Evolutionary conservation across 2,329 filamentous ascomycete species (phyloP), one percentile per base, ranked within the genome.

Genomic region (Ophiosphaerella herpotricha): DNA sequence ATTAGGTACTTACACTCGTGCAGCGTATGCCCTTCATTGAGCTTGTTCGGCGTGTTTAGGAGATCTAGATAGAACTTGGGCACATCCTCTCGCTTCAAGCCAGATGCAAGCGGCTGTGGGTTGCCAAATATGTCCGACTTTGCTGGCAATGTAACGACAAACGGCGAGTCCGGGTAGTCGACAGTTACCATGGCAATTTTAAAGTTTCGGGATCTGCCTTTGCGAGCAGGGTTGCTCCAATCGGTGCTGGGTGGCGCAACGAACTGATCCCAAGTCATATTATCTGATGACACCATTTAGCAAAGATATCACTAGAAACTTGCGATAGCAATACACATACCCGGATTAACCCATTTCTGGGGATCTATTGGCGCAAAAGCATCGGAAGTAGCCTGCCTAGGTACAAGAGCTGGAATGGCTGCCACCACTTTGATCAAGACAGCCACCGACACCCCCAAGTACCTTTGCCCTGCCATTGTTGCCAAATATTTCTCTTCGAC

Each of bases 171-270:
- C 0, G 75, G 64, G 55, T 82, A 83, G 63, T 83, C 80, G 31
- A 83, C 74, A 1, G 77, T 72, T 23, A 83, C 76, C 52, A 83
- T 75, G 5, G 80, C 80, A 49, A 83, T 82, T 54, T 82, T 81
- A 71, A 82, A 83, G 68, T 83, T 82, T 14, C 80, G 74, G 31
- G 68, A 68, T 2, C 75, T 74, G 7, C 80, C 80, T 48, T 71
- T 77, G 31, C 65, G 70, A 0, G 64, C 60, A 2, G 78, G 72
- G 46, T 82, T 75, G 6, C 69, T 73, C 80, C 80, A 83, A 14
- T 72, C 74, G 1, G 78, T 80, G 1, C 74, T 76, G 0, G 80
- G 80, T 1, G 78, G 77, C 13, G 67, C 64, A 9, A 71, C 71
- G 56, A 75, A 82, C 52, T 83, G 78, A 31, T 50, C 48, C 57